Evolutionary conservation across 306 rosid species (phyloP).

Genomic region (Glycine latifolia): DNA sequence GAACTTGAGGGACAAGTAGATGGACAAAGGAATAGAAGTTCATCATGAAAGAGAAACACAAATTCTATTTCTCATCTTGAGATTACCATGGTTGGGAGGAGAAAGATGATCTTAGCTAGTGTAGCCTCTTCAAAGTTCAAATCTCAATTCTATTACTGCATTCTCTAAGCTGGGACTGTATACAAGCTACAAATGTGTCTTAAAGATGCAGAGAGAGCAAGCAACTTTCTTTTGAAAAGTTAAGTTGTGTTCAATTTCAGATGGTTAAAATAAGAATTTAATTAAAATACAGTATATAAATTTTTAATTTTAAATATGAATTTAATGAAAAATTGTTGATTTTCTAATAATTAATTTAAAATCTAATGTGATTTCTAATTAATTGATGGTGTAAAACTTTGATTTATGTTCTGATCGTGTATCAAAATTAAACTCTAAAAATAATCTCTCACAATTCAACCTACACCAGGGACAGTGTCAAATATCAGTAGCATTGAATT

Average conservation of each 20-base stretch:
- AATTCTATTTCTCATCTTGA: not conserved
- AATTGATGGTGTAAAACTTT: not conserved
- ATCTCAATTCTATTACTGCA: not conserved
- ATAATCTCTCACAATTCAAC: too few relatives aligned
- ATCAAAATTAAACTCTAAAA: not conserved
- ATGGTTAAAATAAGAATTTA: not conserved
- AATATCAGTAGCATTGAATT: constrained; percentile 18
- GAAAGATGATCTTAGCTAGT: too few relatives aligned
- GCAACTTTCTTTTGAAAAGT: constrained; percentile 9
- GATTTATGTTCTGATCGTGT: not conserved
- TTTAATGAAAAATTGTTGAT: too few relatives aligned
- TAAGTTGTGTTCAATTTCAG: not conserved
- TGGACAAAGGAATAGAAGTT: too few relatives aligned
- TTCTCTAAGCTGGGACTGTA: constrained; percentile 5
- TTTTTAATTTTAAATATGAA: too few relatives aligned
- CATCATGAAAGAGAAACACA: constrained; percentile 1
- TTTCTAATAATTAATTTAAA: not conserved
- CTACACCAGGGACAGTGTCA: not conserved
- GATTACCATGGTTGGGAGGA: too few relatives aligned
- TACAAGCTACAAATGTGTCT: not conserved
- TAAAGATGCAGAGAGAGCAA: constrained; percentile 14
- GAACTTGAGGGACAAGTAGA: too few relatives aligned
- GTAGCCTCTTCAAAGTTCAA: too few relatives aligned
- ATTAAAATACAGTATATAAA: not conserved
- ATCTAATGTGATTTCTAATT: not conserved